Base-by-base conservation (phyloP, 2,329 filamentous ascomycete genomes). In the Pseudogymnoascus sp. region DNA sequence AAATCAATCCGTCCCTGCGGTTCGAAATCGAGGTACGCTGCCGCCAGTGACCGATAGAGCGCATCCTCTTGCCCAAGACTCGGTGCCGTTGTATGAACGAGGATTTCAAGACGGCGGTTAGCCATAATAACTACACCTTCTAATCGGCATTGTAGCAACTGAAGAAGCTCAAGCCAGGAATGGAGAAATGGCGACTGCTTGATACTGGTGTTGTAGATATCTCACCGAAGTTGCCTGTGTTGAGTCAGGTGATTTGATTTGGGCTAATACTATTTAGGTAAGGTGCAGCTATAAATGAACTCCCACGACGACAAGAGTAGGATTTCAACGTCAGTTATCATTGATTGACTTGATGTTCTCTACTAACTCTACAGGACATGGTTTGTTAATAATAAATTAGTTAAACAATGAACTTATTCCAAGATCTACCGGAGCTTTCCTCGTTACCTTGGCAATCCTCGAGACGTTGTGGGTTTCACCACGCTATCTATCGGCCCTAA, bases 81-180 rank as follows among this genome's bases (percentile, higher is more conserved):
- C 63, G 70, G 71, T 34, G 73, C 73, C 19, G 71, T 65, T 19
- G 68, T 69, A 61, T 74, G 73, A 41, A 75, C 69, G 60, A 75
- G 66, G 57, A 75, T 73, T 64, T 75, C 72, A 61, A 74, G 51
- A 36, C 51, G 51, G 16, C 28, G 28, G 51, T 57, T 57, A 14
- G 25, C 51, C 51, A 57, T 57, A 5, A 34, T 57, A 57, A 57
- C 10, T 34, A 21, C 10, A 5, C 3, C 28, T 34, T 14, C 34
- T 14, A 34, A 34, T 34, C 10, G 3, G 51, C 51, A 57, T 57
- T 13, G 36, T 57, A 34, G 16, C 51, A 57, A 19, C 10, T 14
- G 7, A 34, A 34, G n/a, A 14, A 21, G 51, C 7, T 34, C 16
- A 13, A 34, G 16, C 2, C 11, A 21, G 51, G 7, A 34, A 57